Evolutionary conservation across 1,284 basidiomycete species (phyloP), one percentile per base, ranked within the genome.

Genomic region (Naganishia sp.): DNA sequence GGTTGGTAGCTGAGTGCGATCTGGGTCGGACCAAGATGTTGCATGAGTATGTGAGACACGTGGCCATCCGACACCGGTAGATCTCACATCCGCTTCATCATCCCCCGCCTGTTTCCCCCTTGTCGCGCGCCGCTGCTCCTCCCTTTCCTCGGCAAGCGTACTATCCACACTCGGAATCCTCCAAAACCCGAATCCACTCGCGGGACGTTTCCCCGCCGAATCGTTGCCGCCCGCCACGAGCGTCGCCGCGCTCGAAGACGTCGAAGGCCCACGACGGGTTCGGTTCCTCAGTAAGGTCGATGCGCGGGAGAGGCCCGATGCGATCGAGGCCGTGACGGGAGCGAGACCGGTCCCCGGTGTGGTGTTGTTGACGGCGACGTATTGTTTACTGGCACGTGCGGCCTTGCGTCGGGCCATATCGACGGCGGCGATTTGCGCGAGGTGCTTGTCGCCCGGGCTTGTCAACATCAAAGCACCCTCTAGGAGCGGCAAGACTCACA

Each of bases 351-450:
- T 18, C 21, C 9, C 18, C 16, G 33, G 6, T n/a, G 46, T 15
- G 13, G 31, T 11, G 21, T n/a, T 11, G 15, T 42, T 36, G 50
- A 31, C 33, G 18, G 50, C 45, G 16, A 61, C 16, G 39, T 55
- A 67, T 13, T 53, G 59, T 54, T 67, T 67, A 39, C 63, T 65
- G 5, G 66, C 36, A 5, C 69, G 66, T 45, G 66, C 66, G 1
- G 78, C 78, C 55, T 75, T 71, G 23, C 78, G 70, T 4, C 74
- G 70, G 0, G 78, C 79, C 60, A 71, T 71, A 66, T 80, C 77
- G 25, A 73, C 70, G 0, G 78, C 78, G 23, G 78, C 74, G 55
- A 78, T 75, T 45, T 71, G 71, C 18, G 79, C 75, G 42, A 80
- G 74, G 63, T 78, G 76, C 78, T 80, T 67, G 5, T 2, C 15